Evolutionary conservation across 1,284 basidiomycete species (phyloP).

Genomic region (Spongispora temasekensis): DNA sequence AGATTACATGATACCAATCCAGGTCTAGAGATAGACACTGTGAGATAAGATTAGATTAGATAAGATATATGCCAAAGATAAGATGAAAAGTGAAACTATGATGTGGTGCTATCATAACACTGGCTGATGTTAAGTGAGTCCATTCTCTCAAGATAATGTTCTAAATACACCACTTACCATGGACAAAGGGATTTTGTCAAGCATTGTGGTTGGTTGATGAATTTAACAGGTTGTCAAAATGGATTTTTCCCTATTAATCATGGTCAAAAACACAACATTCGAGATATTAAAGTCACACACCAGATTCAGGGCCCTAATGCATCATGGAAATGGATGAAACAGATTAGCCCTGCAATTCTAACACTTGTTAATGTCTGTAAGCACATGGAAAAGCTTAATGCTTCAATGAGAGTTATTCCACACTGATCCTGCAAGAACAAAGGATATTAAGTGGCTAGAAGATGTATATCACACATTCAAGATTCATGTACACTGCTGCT

Average conservation of each 20-base stretch:
- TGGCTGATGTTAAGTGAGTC: conserved; percentile 2
- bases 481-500: not conserved
- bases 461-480: not conserved
- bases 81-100: too few species aligned
- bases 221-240: conserved; percentile 2
- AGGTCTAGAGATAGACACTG: too few species aligned
- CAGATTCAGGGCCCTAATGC: conserved; percentile 5
- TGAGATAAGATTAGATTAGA: too few species aligned
- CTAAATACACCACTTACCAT: too few species aligned
- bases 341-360: conserved; percentile 3
- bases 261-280: conserved; percentile 11
- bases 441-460: not conserved
- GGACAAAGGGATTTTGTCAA: conserved; percentile 5
- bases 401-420: not conserved
- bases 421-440: not conserved
- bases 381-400: conserved; percentile 2
- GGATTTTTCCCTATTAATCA: conserved; percentile 8
- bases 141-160: too few species aligned
- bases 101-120: too few species aligned
- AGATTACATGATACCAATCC: too few species aligned
- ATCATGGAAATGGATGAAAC: conserved; percentile 10
- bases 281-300: conserved; percentile 7
- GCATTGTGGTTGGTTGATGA: conserved; percentile 8
- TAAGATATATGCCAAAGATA: too few species aligned
- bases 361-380: conserved; percentile 1